Percentiles rank a stretch among this genome's conserved stretches.
Evolutionary conservation across 768 basidiomycete genomes (phyloP).

Genomic region (Boletus subparvulus): DNA sequence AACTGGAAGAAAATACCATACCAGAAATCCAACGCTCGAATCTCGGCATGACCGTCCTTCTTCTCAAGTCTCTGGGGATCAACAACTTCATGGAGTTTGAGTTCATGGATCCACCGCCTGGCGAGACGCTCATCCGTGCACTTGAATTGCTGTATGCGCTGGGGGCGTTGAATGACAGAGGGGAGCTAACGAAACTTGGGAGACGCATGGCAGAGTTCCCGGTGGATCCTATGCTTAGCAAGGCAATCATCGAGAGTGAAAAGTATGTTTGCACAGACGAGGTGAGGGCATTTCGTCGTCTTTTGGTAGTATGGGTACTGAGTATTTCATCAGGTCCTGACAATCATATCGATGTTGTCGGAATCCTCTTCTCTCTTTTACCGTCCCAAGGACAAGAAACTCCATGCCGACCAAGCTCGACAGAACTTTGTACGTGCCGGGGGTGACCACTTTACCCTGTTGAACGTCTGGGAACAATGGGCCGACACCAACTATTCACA

Average conservation of each 20-base stretch:
- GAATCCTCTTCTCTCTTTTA: conserved; percentile 96
- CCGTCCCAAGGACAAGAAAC: conserved; percentile 96
- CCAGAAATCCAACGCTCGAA: conserved; percentile 99
- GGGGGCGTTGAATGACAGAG: conserved; percentile 93
- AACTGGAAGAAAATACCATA: conserved; percentile 94
- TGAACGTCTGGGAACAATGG: conserved; percentile 99
- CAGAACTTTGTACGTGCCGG: conserved; percentile 95
- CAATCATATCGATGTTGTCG: conserved; percentile 95
- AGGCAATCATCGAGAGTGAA: conserved; percentile 95
- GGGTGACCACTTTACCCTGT: conserved; percentile 95
- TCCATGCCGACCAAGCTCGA: conserved; percentile 96
- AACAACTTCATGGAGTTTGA: conserved; percentile 98
- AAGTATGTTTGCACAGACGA: conserved; percentile 94
- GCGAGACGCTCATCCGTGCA: conserved; percentile 94
- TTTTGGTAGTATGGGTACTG: background rate
- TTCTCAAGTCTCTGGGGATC: conserved; percentile 96
- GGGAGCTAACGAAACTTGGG: conserved; percentile 96
- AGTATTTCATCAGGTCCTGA: conserved; percentile 63
- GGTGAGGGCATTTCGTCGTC: conserved; percentile 43
- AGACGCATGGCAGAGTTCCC: conserved; percentile 99
- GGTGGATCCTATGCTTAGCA: conserved; percentile 96
- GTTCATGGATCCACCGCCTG: conserved; percentile 97
- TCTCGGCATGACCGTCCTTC: conserved; percentile 89
- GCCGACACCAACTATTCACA: conserved; percentile 96
- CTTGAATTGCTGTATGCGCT: conserved; percentile 92